Evolutionary conservation across 2,329 filamentous ascomycete species (phyloP).

Genomic region (Fusarium sororula): DNA sequence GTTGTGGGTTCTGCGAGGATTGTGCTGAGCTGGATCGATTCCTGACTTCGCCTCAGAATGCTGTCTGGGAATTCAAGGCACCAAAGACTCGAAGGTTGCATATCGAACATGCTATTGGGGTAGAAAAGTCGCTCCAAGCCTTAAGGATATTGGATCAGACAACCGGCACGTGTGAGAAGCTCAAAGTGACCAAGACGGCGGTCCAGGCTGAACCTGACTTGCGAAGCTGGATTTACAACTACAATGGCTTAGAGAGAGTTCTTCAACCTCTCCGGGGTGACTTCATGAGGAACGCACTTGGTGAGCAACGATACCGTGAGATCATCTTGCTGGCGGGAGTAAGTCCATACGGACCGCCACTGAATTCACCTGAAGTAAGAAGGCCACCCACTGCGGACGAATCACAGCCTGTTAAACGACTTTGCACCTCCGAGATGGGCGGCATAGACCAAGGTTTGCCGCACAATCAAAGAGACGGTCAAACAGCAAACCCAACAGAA

Average conservation of each 20-base stretch:
- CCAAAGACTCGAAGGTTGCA: background rate
- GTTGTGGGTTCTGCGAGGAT: constrained; percentile 9
- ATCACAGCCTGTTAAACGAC: background rate
- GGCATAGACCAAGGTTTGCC: background rate
- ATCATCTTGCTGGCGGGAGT: constrained; percentile 4
- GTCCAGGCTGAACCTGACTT: background rate
- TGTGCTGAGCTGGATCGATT: background rate
- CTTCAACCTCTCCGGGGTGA: background rate
- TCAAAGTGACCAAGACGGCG: background rate
- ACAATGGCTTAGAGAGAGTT: background rate
- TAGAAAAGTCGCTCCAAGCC: background rate
- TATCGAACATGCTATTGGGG: background rate
- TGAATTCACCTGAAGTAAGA: background rate
- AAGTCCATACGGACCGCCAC: background rate
- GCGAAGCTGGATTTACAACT: background rate
- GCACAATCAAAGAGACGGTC: background rate
- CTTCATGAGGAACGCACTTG: constrained; percentile 1
- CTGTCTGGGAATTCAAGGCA: background rate
- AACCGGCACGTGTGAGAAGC: background rate
- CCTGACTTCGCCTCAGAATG: background rate
- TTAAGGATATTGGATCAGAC: background rate
- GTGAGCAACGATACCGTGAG: constrained; percentile 2
- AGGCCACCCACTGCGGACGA: background rate
- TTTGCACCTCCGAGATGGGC: background rate
- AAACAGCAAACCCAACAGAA: background rate